Conservation (phyloP, 129 eudicot species). For the Saussurea involucrata region DNA sequence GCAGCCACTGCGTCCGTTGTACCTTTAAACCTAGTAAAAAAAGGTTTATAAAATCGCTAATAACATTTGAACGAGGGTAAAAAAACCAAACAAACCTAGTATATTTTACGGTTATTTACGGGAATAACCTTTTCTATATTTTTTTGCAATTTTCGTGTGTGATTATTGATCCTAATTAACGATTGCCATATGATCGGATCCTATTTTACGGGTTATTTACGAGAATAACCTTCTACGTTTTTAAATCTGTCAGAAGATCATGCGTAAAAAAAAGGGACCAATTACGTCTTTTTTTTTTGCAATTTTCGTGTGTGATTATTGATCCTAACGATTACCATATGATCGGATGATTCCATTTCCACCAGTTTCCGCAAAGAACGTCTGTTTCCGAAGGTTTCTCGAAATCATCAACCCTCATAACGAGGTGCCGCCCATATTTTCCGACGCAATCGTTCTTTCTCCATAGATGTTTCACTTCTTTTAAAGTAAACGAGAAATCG, state of each 20-base stretch:
- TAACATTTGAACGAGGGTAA: not conserved
- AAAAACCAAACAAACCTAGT: not conserved
- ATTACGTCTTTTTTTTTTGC: too few relatives aligned
- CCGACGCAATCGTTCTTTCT: slow-evolving; percentile 41
- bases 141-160: not conserved
- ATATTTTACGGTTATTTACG: not conserved
- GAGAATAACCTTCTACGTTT: too few relatives aligned
- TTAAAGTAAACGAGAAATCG: slow-evolving; percentile 48
- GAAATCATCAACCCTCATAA: slow-evolving; percentile 52
- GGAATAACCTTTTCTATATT: too few relatives aligned
- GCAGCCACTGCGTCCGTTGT: slow-evolving; percentile 69
- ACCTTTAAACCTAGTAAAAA: slow-evolving; percentile 49
- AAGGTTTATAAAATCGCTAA: not conserved
- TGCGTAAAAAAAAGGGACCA: too few relatives aligned
- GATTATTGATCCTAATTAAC: not conserved
- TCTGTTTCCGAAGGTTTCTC: slow-evolving; percentile 55
- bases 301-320: not conserved
- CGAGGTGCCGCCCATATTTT: slow-evolving; percentile 43
- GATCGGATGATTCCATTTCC: slow-evolving; percentile 60
- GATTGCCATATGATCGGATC: slow-evolving; percentile 62
- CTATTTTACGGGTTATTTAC: not conserved
- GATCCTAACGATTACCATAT: slow-evolving; percentile 40
- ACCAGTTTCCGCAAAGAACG: slow-evolving; percentile 61
- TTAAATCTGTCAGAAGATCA: too few relatives aligned
- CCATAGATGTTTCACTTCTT: slow-evolving; percentile 73